phyloP scores from a whole-genome alignment of 2,329 filamentous ascomycete species.

The Gyromitra esculenta region DNA sequence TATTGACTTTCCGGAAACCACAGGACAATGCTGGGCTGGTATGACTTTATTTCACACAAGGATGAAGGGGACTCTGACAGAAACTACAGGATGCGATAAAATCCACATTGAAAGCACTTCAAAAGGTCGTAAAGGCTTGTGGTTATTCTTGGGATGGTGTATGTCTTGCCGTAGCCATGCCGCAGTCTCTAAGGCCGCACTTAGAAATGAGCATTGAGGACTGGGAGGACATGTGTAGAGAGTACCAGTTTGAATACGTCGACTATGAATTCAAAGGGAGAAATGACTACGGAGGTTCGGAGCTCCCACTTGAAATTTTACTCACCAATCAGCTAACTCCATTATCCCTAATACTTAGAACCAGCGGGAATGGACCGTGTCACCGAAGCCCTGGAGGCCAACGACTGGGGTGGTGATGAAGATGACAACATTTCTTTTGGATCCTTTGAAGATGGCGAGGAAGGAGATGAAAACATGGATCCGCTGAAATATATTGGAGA shows the following conservation, averaged over 20 bases:
- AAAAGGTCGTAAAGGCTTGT: conserved; percentile 66
- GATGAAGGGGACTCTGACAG: not conserved
- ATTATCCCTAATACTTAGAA: conserved; percentile 61
- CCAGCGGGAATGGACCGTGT: conserved; percentile 69
- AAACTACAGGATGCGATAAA: conserved; percentile 27
- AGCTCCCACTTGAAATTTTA: too few species aligned
- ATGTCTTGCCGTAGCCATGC: conserved; percentile 68
- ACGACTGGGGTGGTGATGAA: conserved; percentile 67
- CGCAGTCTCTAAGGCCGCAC: conserved; percentile 61
- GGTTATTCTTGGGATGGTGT: conserved; percentile 74
- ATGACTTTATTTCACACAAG: conserved; percentile 37
- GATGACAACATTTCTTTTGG: conserved; percentile 52
- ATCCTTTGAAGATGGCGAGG: conserved; percentile 57
- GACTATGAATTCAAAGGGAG: conserved; percentile 63
- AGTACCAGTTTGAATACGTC: conserved; percentile 70
- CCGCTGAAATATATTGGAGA: conserved; percentile 56
- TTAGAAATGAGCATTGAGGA: conserved; percentile 64
- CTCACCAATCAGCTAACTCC: not conserved
- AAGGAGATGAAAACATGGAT: conserved; percentile 52
- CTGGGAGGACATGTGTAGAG: conserved; percentile 70
- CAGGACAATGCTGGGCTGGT: conserved; percentile 52
- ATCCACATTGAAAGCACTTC: conserved; percentile 50
- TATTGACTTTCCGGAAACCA: conserved; percentile 67
- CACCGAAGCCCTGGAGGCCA: conserved; percentile 71
- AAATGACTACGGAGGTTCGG: conserved; percentile 56